phyloP scores from a whole-genome alignment of 1,139 yeast species.

The Saccharomycopsis phalli region DNA sequence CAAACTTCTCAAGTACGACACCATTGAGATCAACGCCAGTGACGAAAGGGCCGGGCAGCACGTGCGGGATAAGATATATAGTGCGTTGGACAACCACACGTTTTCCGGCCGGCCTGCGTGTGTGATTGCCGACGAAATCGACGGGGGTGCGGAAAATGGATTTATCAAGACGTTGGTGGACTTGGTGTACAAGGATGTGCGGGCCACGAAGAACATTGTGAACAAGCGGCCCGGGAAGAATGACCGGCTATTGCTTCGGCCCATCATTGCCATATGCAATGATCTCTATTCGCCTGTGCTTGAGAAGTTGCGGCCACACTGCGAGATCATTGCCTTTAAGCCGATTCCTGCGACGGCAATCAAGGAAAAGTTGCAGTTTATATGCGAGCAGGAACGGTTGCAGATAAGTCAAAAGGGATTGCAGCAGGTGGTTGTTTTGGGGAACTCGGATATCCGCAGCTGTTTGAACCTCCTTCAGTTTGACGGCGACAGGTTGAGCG shows the following conservation, averaged over 20 bases:
- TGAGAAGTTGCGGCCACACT: conserved; percentile 61
- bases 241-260: conserved; percentile 49
- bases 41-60: conserved; percentile 61
- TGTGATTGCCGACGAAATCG: conserved; percentile 81
- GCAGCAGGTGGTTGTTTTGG: conserved; percentile 51
- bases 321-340: conserved; percentile 63
- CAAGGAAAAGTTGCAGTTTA: conserved; percentile 38
- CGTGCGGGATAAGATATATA: conserved; percentile 54
- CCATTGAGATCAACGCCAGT: conserved; percentile 84
- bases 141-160: conserved; percentile 80
- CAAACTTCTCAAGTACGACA: conserved; percentile 69
- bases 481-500: conserved; percentile 23
- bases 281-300: conserved; percentile 68
- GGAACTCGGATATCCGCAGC: conserved; percentile 82
- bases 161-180: conserved; percentile 63
- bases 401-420: conserved; percentile 29
- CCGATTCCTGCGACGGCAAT: conserved; percentile 47
- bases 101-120: conserved; percentile 68
- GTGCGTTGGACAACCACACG: conserved; percentile 58
- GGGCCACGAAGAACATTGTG: conserved; percentile 33
- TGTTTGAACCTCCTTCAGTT: conserved; percentile 82
- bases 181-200: conserved; percentile 49
- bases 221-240: conserved; percentile 20
- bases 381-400: conserved; percentile 41
- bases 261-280: conserved; percentile 88